Conservation (phyloP, 108 stramenopile genomes). For the Asterionellopsis glacialis region DNA sequence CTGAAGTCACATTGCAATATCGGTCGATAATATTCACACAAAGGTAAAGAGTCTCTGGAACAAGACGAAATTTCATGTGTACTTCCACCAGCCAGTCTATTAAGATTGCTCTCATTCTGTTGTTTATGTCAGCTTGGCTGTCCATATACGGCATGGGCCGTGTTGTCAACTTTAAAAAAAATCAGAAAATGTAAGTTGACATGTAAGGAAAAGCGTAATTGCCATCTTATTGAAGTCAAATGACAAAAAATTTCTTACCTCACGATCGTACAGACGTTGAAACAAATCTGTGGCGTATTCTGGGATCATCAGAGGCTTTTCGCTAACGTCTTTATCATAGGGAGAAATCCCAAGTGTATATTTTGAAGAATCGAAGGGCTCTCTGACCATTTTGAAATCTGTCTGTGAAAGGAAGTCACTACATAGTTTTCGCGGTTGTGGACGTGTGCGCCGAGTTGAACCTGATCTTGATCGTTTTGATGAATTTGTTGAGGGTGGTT, state of each 20-base stretch:
- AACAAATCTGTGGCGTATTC: conserved; percentile 83
- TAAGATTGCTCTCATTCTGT: conserved; percentile 94
- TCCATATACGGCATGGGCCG: conserved; percentile 69
- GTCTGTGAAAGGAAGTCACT: background rate
- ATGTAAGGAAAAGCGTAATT: background rate
- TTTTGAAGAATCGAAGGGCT: conserved; percentile 27
- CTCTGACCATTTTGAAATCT: conserved; percentile 6
- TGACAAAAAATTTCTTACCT: conserved; percentile 41
- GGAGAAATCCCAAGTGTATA: conserved; percentile 26
- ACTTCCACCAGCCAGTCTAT: conserved; percentile 99
- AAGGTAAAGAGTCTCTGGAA: conserved; percentile 96
- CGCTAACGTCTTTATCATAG: conserved; percentile 21
- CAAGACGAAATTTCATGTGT: conserved; percentile 96
- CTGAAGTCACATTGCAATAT: conserved; percentile 72
- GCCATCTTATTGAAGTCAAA: background rate
- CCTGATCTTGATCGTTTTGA: too few species aligned
- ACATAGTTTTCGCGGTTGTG: background rate
- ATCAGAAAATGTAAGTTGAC: background rate
- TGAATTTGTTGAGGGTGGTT: too few species aligned
- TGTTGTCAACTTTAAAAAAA: conserved; percentile 8
- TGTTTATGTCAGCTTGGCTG: conserved; percentile 85
- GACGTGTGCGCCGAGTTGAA: background rate
- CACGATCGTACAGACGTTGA: conserved; percentile 65
- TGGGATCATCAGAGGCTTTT: conserved; percentile 28
- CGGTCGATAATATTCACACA: conserved; percentile 97